phyloP scores from a whole-genome alignment of 1,139 yeast genomes.

The Yamadazyma dendronema region DNA sequence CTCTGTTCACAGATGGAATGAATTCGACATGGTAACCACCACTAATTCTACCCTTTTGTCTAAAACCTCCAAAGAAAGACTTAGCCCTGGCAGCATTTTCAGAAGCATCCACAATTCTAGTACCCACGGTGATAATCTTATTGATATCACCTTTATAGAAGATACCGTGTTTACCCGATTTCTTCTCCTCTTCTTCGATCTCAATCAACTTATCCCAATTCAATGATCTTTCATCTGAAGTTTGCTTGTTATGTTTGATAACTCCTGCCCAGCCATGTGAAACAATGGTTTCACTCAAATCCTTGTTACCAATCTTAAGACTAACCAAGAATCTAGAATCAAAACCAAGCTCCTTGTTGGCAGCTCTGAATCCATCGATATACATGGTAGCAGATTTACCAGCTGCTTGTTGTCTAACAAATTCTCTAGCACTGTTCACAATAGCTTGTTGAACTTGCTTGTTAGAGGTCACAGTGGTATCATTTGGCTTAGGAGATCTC shows the following conservation, averaged over 20 bases:
- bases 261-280: conserved; percentile 75
- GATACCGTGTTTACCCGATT: conserved; percentile 57
- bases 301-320: conserved; percentile 45
- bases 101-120: conserved; percentile 75
- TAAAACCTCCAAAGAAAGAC: conserved; percentile 68
- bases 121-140: conserved; percentile 50
- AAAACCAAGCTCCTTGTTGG: conserved; percentile 52
- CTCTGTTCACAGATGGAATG: conserved; percentile 65
- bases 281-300: conserved; percentile 63
- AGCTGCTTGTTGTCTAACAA: conserved; percentile 62
- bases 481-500: conserved; percentile 69
- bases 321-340: conserved; percentile 70
- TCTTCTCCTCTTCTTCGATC: conserved; percentile 61
- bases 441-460: conserved; percentile 43
- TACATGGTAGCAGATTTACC: conserved; percentile 64
- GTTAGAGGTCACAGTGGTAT: conserved; percentile 49
- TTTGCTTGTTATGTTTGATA: conserved; percentile 72
- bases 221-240: conserved; percentile 63
- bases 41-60: conserved; percentile 61
- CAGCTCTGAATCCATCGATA: conserved; percentile 67
- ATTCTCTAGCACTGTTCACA: conserved; percentile 68
- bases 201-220: conserved; percentile 79
- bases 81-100: conserved; percentile 71
- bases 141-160: conserved; percentile 46
- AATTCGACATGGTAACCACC: conserved; percentile 67